phyloP scores from a whole-genome alignment of 805 yeast species.

The Sugiyamaella smithiae region DNA sequence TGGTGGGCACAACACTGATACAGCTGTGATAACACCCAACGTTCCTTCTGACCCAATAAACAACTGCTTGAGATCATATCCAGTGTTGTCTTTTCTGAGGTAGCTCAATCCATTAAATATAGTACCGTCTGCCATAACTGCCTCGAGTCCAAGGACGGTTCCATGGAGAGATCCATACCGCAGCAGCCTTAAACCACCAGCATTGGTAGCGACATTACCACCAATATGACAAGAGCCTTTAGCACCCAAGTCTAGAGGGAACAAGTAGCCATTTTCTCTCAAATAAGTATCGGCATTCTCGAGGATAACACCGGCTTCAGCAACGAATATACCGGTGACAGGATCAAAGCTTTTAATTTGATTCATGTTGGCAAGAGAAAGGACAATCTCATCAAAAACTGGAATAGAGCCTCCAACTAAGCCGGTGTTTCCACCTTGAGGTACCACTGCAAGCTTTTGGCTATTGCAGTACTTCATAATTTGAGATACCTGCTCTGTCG shows the following conservation, averaged over 20 bases:
- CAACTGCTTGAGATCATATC: slow-evolving; percentile 87
- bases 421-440: slow-evolving; percentile 98
- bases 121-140: slow-evolving; percentile 87
- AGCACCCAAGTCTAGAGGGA: slow-evolving; percentile 93
- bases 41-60: slow-evolving; percentile 96
- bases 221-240: slow-evolving; percentile 97
- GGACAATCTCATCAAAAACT: slow-evolving; percentile 82
- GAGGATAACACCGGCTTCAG: slow-evolving; percentile 87
- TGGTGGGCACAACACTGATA: slow-evolving; percentile 84
- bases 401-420: slow-evolving; percentile 94
- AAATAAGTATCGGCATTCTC: slow-evolving; percentile 79
- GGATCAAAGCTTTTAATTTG: slow-evolving; percentile 77
- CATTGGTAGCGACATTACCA: slow-evolving; percentile 92
- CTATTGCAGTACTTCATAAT: slow-evolving; percentile 81
- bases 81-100: slow-evolving; percentile 91
- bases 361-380: slow-evolving; percentile 69
- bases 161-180: slow-evolving; percentile 94
- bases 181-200: slow-evolving; percentile 87
- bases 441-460: slow-evolving; percentile 76
- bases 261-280: slow-evolving; percentile 80
- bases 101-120: slow-evolving; percentile 76
- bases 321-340: slow-evolving; percentile 79
- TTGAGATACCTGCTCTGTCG: slow-evolving; percentile 70
- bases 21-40: slow-evolving; percentile 84
- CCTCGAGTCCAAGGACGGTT: slow-evolving; percentile 85